A percentile compares a stretch with the other conserved stretches of the same genome.
Conservation (phyloP, 768 basidiomycete genomes). For the Lactarius hengduanensis region DNA sequence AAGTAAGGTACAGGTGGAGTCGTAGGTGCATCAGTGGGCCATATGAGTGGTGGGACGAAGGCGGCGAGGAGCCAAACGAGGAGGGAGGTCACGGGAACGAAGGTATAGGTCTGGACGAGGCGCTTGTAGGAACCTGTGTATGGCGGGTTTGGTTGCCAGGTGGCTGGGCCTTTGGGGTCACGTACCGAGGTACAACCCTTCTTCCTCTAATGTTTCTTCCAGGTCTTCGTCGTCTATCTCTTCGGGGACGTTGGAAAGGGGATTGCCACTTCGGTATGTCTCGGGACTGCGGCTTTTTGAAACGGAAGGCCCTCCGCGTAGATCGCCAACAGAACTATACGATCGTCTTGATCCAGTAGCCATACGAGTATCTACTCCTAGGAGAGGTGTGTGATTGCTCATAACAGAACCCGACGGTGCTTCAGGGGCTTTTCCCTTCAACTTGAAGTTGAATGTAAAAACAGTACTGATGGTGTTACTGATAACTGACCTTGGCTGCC, state of each 20-base stretch:
- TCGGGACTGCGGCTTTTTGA: constrained; percentile 18
- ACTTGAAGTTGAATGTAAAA: constrained; percentile 2
- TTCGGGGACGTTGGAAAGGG: constrained; percentile 25
- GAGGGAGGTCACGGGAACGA: constrained; percentile 34
- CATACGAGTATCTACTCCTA: constrained; percentile 19
- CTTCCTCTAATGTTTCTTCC: constrained; percentile 21
- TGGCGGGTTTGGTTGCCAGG: neutral
- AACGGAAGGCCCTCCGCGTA: neutral
- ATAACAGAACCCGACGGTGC: neutral
- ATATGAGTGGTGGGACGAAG: constrained; percentile 48
- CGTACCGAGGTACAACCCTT: constrained; percentile 29
- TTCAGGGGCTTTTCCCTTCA: constrained; percentile 24
- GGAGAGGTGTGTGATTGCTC: constrained; percentile 9
- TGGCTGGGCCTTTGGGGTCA: neutral
- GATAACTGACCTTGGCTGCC: constrained; percentile 12
- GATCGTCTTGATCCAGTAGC: constrained; percentile 15
- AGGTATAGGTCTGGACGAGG: constrained; percentile 49
- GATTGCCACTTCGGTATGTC: constrained; percentile 14
- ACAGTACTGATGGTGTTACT: neutral
- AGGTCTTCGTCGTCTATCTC: constrained; percentile 23
- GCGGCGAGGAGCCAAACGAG: constrained; percentile 52
- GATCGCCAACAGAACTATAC: constrained; percentile 20
- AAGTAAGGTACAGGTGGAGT: constrained; percentile 49
- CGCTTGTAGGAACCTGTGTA: constrained; percentile 59
- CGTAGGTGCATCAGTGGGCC: constrained; percentile 34